Evolutionary conservation across 257 asterid genomes (phyloP).

Genomic region (Penstemon barbatus): DNA sequence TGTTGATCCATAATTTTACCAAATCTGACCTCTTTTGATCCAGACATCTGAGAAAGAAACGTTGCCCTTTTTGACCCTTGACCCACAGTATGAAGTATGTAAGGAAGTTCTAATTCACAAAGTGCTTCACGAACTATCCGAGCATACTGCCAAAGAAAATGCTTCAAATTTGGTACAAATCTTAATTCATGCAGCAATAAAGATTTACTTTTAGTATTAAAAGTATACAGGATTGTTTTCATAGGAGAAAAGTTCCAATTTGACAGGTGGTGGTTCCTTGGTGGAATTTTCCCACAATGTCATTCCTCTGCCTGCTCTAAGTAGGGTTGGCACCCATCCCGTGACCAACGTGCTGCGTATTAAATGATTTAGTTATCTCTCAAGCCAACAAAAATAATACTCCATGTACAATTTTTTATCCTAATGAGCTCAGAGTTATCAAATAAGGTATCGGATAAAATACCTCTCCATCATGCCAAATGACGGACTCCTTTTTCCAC

Average conservation of each 20-base stretch:
- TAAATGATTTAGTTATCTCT: conserved; percentile 14
- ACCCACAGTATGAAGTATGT: conserved; percentile 63
- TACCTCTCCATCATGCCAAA: conserved; percentile 75
- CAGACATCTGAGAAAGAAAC: conserved; percentile 55
- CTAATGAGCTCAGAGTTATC: not conserved
- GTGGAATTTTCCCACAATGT: conserved; percentile 63
- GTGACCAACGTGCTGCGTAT: conserved; percentile 67
- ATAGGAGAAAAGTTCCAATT: conserved; percentile 73
- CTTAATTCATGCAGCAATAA: not conserved
- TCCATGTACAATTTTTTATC: not conserved
- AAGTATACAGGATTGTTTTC: conserved; percentile 71
- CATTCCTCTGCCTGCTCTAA: conserved; percentile 91
- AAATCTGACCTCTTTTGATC: conserved; percentile 58
- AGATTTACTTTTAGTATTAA: not conserved
- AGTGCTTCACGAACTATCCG: conserved; percentile 82
- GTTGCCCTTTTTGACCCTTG: conserved; percentile 54
- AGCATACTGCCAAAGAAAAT: conserved; percentile 48
- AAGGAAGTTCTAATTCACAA: conserved; percentile 79
- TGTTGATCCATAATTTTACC: not conserved
- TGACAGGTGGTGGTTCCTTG: conserved; percentile 54
- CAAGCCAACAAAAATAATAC: not conserved
- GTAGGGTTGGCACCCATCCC: conserved; percentile 90
- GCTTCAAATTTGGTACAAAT: not conserved
- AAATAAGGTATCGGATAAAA: not conserved
- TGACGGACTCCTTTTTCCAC: conserved; percentile 62